Percentiles rank a stretch among this genome's conserved stretches.
Evolutionary conservation across 176 grass and related monocot genomes (phyloP).

Genomic region (Themeda triandra): DNA sequence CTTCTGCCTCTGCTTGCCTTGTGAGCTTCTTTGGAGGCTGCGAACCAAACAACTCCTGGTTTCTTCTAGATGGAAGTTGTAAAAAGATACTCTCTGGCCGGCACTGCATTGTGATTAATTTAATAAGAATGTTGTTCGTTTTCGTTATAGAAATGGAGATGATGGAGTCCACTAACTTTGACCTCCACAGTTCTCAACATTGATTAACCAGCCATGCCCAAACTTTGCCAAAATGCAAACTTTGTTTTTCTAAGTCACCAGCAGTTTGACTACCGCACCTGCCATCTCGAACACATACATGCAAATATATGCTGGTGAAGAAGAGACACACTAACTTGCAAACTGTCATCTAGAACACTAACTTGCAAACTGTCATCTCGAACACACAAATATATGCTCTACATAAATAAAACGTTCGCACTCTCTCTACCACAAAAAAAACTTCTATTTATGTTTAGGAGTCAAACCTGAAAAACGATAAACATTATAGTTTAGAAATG

Average conservation of each 20-base stretch:
- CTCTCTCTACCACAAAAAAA: neutral
- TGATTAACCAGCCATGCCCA: neutral
- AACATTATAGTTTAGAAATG: neutral
- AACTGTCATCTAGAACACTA: no score
- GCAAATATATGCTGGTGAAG: no score
- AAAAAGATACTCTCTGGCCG: neutral
- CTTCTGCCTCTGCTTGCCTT: no score
- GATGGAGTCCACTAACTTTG: slow-evolving; percentile 29
- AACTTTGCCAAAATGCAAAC: neutral
- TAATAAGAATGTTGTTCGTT: neutral
- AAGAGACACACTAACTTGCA: no score
- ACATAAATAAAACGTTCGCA: neutral
- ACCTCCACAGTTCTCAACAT: neutral
- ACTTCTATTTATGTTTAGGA: neutral
- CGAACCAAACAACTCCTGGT: no score
- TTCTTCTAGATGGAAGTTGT: no score
- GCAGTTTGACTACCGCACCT: neutral
- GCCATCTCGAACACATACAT: no score
- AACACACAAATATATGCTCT: neutral
- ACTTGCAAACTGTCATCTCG: neutral
- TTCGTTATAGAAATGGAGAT: neutral
- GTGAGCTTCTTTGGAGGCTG: no score
- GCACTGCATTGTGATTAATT: neutral
- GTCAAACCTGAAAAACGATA: neutral
- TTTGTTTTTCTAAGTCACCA: neutral